Conservation (phyloP, 2,329 filamentous ascomycete species). For the Alternaria panax region DNA sequence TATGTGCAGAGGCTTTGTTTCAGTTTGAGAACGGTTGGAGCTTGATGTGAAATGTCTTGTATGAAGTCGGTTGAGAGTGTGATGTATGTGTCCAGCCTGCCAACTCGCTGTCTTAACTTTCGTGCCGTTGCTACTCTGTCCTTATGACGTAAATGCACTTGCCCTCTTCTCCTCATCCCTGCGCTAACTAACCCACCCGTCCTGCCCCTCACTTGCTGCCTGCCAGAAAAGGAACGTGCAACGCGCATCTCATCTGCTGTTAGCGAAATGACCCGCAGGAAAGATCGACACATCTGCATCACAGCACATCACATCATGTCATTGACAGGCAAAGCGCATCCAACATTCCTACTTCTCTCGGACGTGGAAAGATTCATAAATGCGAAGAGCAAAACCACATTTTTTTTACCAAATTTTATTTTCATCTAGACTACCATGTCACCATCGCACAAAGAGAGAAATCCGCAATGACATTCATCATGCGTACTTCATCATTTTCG, state of each 20-base stretch:
- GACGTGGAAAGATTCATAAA: too few species aligned
- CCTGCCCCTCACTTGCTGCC: conserved; percentile 8
- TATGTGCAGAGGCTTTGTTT: too few species aligned
- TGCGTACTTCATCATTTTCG: conserved; percentile 31
- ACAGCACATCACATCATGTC: conserved; percentile 19
- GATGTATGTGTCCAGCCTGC: not conserved
- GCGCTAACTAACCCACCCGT: not conserved
- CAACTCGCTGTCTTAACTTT: not conserved
- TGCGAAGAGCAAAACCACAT: too few species aligned
- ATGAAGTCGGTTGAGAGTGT: not conserved
- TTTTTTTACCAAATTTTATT: too few species aligned
- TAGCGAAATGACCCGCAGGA: not conserved
- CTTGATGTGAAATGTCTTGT: too few species aligned
- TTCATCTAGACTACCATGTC: too few species aligned
- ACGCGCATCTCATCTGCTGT: not conserved
- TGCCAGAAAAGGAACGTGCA: not conserved
- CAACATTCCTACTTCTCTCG: too few species aligned
- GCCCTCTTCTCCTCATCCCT: not conserved
- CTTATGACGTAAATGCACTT: conserved; percentile 9
- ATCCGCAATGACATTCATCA: conserved; percentile 10
- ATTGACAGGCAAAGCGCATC: conserved; percentile 11
- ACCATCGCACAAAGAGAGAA: too few species aligned
- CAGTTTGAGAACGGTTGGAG: too few species aligned
- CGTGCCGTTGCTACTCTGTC: not conserved
- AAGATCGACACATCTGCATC: conserved; percentile 15